Base-by-base conservation (phyloP, 2,329 filamentous ascomycete genomes). In the Botrytis fragariae region DNA sequence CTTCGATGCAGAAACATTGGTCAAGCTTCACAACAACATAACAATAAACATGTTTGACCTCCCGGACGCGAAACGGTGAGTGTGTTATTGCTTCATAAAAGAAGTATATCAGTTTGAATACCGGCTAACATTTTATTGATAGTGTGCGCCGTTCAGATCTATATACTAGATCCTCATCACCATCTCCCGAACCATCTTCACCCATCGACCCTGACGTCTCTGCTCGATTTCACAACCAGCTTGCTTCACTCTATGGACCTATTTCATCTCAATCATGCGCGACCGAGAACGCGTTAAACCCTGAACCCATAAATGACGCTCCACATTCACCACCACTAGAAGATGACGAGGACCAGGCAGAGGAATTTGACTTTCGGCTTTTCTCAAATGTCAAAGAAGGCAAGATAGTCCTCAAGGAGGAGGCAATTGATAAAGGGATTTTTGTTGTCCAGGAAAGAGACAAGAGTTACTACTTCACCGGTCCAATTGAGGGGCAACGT, bases 61-160 rank as follows among this genome's bases (percentile, higher is more conserved):
- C 14, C 86, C 86, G 48, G 83, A 86, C 72, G 85, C 86, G 65
- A 88, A 88, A 79, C 83, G 86, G 87, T 87, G 80, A 74, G 82
- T 75, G 22, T 25, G 22, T 71, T 61, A 69, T 32, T 65, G 9
- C 57, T 32, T 4, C 4, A 48, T 7, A 16, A 39, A 7, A 45
- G 20, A 18, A 37, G 4, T 12, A 18, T 10, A 22, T 22, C 22
- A 57, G 9, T 32, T 64, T 42, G 9, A 25, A 57, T 57, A 32
- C 42, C 63, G 35, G 45, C 73, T 77, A 70, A 76, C 37, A 29
- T 35, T 42, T 45, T 22, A n/a, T 70, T 67, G 35, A 72, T n/a
- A 81, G 88, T 75, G 85, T 90, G 71, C 85, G 88, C 44, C 84
- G 89, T 72, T 84, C 87, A 75, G 87, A 90, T 57, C 81, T 90